Evolutionary conservation across 192 early-diverging fungal species (phyloP).

Genomic region (Backusella macrospora): DNA sequence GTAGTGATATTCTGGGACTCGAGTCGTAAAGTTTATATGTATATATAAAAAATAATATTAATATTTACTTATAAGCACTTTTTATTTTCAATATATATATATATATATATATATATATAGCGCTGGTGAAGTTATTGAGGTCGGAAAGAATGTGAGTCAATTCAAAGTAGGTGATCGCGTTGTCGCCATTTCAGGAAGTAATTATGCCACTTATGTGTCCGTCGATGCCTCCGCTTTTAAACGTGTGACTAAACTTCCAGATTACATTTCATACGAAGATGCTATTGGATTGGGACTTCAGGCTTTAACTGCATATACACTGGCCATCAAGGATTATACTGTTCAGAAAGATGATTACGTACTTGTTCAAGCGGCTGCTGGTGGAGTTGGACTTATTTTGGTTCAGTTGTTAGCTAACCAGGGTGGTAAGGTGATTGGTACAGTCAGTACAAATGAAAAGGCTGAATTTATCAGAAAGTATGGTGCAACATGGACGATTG

Average conservation of each 20-base stretch:
- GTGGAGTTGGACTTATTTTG: neutral
- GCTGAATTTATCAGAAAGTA: neutral
- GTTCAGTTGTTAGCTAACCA: neutral
- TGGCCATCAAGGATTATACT: neutral
- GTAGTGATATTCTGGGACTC: neutral
- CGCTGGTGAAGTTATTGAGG: neutral
- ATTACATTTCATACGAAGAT: neutral
- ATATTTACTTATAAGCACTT: neutral
- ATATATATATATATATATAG: no score
- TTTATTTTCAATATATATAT: neutral
- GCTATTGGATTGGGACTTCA: neutral
- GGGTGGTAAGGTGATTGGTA: constrained; percentile 2
- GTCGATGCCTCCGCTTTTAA: neutral
- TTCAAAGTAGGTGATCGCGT: constrained; percentile 1
- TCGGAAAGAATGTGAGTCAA: neutral
- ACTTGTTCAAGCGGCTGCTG: neutral
- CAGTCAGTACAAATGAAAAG: neutral
- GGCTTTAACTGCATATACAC: neutral
- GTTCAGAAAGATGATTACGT: neutral
- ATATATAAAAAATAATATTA: no score
- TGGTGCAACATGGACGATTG: neutral
- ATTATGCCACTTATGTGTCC: neutral
- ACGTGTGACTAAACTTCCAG: neutral
- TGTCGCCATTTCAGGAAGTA: neutral
- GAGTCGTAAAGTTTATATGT: neutral